A percentile compares a stretch with the other conserved stretches of the same genome.
Evolutionary conservation across 129 eudicot genomes (phyloP).

Genomic region (Flaveria robusta): DNA sequence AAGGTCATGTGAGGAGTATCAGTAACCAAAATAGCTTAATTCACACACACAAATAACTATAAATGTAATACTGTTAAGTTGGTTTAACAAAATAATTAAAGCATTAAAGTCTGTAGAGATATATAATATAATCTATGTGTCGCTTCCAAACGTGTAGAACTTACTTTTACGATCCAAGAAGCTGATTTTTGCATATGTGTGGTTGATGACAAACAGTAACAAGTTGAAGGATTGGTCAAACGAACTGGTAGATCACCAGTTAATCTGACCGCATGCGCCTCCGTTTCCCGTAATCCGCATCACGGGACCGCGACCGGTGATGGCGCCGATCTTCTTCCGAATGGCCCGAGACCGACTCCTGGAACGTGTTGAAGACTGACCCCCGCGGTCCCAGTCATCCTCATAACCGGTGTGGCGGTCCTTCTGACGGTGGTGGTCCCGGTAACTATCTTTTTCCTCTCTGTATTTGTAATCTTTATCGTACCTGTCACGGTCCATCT

Average conservation of each 20-base stretch:
- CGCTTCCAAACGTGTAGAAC: conserved; percentile 49
- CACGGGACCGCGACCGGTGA: conserved; percentile 80
- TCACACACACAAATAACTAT: conserved; percentile 39
- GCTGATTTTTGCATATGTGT: conserved; percentile 38
- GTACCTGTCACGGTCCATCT: conserved; percentile 56
- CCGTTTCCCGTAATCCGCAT: conserved; percentile 87
- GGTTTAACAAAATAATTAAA: conserved; percentile 38
- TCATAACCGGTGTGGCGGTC: conserved; percentile 67
- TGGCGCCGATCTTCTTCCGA: conserved; percentile 56
- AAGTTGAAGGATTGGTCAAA: conserved; percentile 22
- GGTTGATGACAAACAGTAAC: conserved; percentile 25
- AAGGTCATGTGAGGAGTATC: conserved; percentile 20
- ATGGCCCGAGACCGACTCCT: conserved; percentile 70
- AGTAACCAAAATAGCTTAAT: conserved; percentile 25
- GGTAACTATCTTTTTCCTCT: conserved; percentile 81
- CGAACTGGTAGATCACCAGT: conserved; percentile 19
- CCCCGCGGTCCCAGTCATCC: conserved; percentile 91
- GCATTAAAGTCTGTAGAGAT: conserved; percentile 33
- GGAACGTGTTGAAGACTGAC: conserved; percentile 75
- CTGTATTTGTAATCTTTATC: conserved; percentile 65
- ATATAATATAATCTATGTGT: conserved; percentile 31
- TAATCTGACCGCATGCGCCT: conserved; percentile 82
- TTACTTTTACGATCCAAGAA: conserved; percentile 55
- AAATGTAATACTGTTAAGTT: conserved; percentile 25
- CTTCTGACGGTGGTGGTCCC: conserved; percentile 74